Conservation (phyloP, 2,329 filamentous ascomycete genomes). For the Dactylellina cionopaga region DNA sequence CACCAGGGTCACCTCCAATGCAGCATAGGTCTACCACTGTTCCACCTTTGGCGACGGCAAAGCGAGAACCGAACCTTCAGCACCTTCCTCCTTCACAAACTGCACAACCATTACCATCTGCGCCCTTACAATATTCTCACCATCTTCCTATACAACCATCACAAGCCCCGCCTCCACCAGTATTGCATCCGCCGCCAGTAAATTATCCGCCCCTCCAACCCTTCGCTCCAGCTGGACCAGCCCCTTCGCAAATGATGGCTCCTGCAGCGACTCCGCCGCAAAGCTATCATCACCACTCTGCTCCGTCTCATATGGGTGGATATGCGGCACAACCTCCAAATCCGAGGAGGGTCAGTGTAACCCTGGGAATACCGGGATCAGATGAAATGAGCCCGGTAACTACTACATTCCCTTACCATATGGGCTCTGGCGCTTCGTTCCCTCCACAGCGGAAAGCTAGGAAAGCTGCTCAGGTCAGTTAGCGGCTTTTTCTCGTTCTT, state of each 20-base stretch:
- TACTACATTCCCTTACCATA: constrained; percentile 50
- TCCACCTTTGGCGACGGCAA: constrained; percentile 50
- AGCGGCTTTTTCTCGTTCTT: background rate
- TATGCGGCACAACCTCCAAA: constrained; percentile 29
- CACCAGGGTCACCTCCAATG: constrained; percentile 46
- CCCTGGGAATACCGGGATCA: constrained; percentile 32
- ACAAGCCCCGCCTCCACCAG: constrained; percentile 16
- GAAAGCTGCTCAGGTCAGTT: constrained; percentile 70
- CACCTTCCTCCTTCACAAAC: constrained; percentile 45
- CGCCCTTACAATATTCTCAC: constrained; percentile 37
- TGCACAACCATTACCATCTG: constrained; percentile 38
- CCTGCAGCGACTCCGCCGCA: constrained; percentile 42
- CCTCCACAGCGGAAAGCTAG: constrained; percentile 71
- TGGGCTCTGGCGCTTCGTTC: constrained; percentile 56
- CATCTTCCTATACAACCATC: constrained; percentile 39
- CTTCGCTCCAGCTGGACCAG: constrained; percentile 20
- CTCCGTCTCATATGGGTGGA: constrained; percentile 37
- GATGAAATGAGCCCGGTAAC: constrained; percentile 49
- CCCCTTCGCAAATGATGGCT: constrained; percentile 37
- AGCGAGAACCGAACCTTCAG: constrained; percentile 48
- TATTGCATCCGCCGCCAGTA: constrained; percentile 24
- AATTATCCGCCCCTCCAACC: constrained; percentile 34
- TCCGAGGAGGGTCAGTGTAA: constrained; percentile 35
- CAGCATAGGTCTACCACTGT: constrained; percentile 52
- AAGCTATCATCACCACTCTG: constrained; percentile 47